A percentile compares a stretch with the other conserved stretches of the same genome.
These are phyloP conservation scores for Sclerotinia glacialis DNA, from an alignment of 2,329 filamentous ascomycete genomes.

Conservation along the genomic window DNA sequence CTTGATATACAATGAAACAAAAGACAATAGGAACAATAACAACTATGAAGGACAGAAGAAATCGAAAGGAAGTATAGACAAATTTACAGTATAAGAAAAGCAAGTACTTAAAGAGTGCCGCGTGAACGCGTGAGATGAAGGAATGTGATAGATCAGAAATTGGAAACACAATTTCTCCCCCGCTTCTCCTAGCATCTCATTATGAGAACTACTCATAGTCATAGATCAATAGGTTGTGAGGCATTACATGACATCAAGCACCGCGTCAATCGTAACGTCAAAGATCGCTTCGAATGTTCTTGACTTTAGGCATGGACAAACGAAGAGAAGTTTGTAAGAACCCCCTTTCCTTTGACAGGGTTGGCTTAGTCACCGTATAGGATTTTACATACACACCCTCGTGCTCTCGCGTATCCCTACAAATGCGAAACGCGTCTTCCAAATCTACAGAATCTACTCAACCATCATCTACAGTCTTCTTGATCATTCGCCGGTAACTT, in stretches of 20 bases:
- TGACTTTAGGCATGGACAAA: neutral
- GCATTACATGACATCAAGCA: neutral
- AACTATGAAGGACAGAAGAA: neutral
- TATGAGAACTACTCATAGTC: neutral
- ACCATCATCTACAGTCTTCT: neutral
- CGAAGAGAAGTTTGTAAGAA: too few relatives aligned
- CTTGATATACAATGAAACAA: neutral
- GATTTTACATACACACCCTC: neutral
- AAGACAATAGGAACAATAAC: neutral
- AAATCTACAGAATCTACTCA: neutral
- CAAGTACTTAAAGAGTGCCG: neutral
- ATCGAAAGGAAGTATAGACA: neutral
- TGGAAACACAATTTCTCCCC: neutral
- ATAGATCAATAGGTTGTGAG: neutral
- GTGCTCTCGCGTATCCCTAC: slow-evolving; percentile 8
- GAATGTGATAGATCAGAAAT: slow-evolving; percentile 14
- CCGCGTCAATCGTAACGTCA: neutral
- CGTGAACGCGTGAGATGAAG: neutral
- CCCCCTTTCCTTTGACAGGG: neutral
- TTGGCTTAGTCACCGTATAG: neutral
- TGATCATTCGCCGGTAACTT: neutral
- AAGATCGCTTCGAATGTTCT: neutral
- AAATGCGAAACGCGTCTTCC: slow-evolving; percentile 3
- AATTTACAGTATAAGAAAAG: neutral
- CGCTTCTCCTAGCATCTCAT: neutral